Evolutionary conservation across 495 filamentous ascomycete genomes (phyloP).

Genomic region (Annulohypoxylon nitens): DNA sequence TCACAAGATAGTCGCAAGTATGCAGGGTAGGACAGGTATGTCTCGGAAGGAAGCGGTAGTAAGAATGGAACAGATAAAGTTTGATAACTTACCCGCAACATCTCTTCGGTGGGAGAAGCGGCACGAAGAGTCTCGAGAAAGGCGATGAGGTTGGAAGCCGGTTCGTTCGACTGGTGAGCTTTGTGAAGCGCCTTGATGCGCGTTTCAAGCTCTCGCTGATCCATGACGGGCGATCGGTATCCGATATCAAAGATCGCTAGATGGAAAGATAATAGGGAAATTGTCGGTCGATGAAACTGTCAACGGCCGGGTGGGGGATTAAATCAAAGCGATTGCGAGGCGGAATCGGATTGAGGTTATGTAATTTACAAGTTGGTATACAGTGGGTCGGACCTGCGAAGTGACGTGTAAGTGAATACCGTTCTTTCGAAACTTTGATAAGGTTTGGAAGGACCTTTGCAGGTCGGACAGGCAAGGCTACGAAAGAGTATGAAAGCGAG

Average conservation of each 20-base stretch:
- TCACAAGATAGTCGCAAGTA: constrained; percentile 1
- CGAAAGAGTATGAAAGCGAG: constrained; percentile 27
- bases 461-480: constrained; percentile 24
- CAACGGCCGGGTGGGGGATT: background rate
- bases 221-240: constrained; percentile 66
- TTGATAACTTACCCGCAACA: constrained; percentile 71
- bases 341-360: background rate
- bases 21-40: background rate
- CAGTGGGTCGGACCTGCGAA: background rate
- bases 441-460: constrained; percentile 30
- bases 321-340: constrained; percentile 13
- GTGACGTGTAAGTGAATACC: constrained; percentile 30
- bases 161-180: constrained; percentile 76
- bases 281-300: background rate
- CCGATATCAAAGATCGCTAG: background rate
- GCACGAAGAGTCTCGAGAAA: constrained; percentile 83
- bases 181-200: constrained; percentile 81
- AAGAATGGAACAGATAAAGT: background rate
- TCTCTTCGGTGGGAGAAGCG: constrained; percentile 87
- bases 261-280: background rate
- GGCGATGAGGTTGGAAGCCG: constrained; percentile 71
- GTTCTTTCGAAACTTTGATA: constrained; percentile 9
- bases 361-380: background rate
- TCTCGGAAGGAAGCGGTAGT: background rate
- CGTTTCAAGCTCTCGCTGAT: constrained; percentile 80